Percentiles rank a stretch among this genome's conserved stretches.
These are phyloP conservation scores for Bipolaris victoriae DNA, from an alignment of 2,329 filamentous ascomycete genomes.

Conservation along the genomic window DNA sequence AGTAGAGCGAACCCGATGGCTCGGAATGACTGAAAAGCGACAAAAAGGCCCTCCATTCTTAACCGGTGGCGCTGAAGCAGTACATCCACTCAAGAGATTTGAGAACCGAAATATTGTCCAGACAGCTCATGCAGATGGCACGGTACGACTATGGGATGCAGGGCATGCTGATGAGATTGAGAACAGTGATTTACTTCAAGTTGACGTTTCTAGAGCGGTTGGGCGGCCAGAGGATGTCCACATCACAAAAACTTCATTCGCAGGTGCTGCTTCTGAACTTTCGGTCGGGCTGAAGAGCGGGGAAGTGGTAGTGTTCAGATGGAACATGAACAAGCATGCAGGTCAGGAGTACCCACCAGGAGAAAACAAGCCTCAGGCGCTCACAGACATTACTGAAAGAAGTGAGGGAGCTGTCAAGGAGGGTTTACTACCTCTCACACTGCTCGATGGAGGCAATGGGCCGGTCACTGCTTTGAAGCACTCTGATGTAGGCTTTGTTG, in stretches of 20 bases:
- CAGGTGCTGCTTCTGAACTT: constrained; percentile 81
- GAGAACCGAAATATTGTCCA: constrained; percentile 85
- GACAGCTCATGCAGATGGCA: constrained; percentile 88
- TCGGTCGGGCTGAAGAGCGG: constrained; percentile 80
- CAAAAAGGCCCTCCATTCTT: constrained; percentile 78
- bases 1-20: constrained; percentile 81
- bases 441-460: constrained; percentile 85
- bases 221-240: constrained; percentile 79
- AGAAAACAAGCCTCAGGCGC: constrained; percentile 55
- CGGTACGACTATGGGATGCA: constrained; percentile 89
- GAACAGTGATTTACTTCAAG: constrained; percentile 79
- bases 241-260: constrained; percentile 79
- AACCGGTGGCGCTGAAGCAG: constrained; percentile 76
- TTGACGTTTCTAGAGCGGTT: constrained; percentile 83
- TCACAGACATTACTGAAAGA: constrained; percentile 76
- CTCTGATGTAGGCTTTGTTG: constrained; percentile 93
- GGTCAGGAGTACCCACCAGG: constrained; percentile 67
- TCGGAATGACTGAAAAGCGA: constrained; percentile 86
- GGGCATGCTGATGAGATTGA: constrained; percentile 94
- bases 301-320: constrained; percentile 86
- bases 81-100: constrained; percentile 73
- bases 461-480: constrained; percentile 79
- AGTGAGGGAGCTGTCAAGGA: constrained; percentile 77
- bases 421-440: constrained; percentile 77
- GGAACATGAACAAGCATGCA: constrained; percentile 78